Evolutionary conservation across 495 filamentous ascomycete genomes (phyloP), one percentile per base, ranked within the genome.

Genomic region (Aspergillus bertholletiae): DNA sequence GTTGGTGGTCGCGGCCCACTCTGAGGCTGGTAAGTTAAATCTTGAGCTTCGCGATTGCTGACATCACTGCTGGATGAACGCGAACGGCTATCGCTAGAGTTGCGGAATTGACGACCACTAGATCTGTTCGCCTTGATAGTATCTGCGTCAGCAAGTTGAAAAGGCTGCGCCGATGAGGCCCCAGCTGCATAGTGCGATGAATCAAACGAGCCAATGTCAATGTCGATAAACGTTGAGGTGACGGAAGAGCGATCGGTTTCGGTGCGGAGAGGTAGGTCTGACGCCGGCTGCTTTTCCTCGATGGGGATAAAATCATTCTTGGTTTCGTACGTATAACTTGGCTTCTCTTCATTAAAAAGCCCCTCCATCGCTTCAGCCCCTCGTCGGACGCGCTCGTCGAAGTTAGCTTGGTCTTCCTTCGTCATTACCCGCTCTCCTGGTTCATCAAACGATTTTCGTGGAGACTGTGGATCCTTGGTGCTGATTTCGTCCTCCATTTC

Each of bases 61-160:
- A 56, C 50, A 17, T 58, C 65, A 44, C 69, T 66, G 43, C 58
- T 64, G 13, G 63, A 70, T 0, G 68, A 70, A 13, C 71, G 62
- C 3, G 67, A 69, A 35, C 61, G 66, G 21, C 62, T 65, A 12
- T 74, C 74, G 27, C 66, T 69, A 5, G 71, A 74, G 49, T 66
- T 72, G 18, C 68, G 70, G 28, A 66, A 61, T 35, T 65, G 59
- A 13, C 65, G 70, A 47, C 71, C 53, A 60, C 71, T 77, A 11
- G 70, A 73, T 18, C 77, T 66, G 49, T 76, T 80, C 11, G 78
- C 78, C 27, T 72, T 74, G 45, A 80, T 78, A 17, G 78, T 80
- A 48, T 77, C 68, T 15, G 77, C 75, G 51, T 79, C 72, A 2
- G 75, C 75, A 18, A 80, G 64, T 45, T 79, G 75, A 52, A 80